Evolutionary conservation across 192 early-diverging fungal genomes (phyloP).

Genomic region (Pecoramyces ruminantium): DNA sequence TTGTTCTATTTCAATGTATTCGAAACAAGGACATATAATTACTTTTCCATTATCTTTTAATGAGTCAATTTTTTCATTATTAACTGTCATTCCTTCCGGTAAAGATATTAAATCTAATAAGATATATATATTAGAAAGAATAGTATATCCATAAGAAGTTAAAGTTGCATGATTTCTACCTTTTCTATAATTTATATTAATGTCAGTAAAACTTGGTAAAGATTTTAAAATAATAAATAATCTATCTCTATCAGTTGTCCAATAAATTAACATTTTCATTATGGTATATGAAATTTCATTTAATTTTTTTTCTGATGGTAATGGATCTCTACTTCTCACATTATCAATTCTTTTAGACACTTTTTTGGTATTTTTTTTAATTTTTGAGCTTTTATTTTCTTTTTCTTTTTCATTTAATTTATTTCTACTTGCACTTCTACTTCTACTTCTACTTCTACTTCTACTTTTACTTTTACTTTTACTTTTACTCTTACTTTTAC

Average conservation of each 20-base stretch:
- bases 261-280: not conserved
- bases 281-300: not conserved
- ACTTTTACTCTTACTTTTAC: not conserved
- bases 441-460: not conserved
- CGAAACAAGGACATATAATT: not conserved
- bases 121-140: not conserved
- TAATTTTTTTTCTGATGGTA: not conserved
- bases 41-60: not conserved
- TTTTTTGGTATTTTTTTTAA: not conserved
- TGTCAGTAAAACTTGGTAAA: not conserved
- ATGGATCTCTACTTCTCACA: not conserved
- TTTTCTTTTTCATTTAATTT: no score
- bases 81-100: not conserved
- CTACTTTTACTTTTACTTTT: not conserved
- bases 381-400: not conserved
- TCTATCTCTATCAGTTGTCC: not conserved
- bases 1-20: not conserved
- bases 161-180: not conserved
- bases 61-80: not conserved
- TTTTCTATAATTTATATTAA: not conserved
- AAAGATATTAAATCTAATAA: not conserved
- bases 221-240: not conserved
- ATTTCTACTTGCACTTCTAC: not conserved
- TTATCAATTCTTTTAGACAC: not conserved
- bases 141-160: not conserved